Evolutionary conservation across 2,329 filamentous ascomycete species (phyloP).

Genomic region (Ascomycota sp.): DNA sequence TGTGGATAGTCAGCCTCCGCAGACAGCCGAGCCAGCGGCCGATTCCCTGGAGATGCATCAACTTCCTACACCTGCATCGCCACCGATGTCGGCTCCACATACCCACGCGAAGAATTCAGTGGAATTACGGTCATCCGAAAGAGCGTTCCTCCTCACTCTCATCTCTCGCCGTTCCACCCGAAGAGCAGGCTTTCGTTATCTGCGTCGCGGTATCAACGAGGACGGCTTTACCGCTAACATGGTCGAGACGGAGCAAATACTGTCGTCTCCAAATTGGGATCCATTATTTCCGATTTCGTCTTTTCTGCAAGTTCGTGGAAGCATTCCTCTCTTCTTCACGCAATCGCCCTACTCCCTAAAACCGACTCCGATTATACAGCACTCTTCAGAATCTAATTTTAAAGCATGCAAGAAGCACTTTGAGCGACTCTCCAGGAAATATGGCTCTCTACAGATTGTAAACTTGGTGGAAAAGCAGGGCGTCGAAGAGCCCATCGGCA

Average conservation of each 20-base stretch:
- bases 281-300: slow-evolving; percentile 44
- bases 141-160: slow-evolving; percentile 56
- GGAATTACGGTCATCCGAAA: slow-evolving; percentile 25
- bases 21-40: slow-evolving; percentile 22
- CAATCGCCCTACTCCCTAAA: slow-evolving; percentile 88
- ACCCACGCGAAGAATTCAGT: slow-evolving; percentile 11
- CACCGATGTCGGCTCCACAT: slow-evolving; percentile 6
- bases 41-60: slow-evolving; percentile 24
- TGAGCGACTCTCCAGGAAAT: slow-evolving; percentile 39
- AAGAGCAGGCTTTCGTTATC: slow-evolving; percentile 69
- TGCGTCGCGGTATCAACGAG: slow-evolving; percentile 76
- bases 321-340: slow-evolving; percentile 85
- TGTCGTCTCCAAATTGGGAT: slow-evolving; percentile 49
- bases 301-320: slow-evolving; percentile 71
- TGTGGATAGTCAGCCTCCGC: slow-evolving; percentile 38
- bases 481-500: slow-evolving; percentile 57
- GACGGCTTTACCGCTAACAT: slow-evolving; percentile 71
- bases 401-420: slow-evolving; percentile 65
- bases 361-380: slow-evolving; percentile 59
- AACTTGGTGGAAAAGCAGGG: slow-evolving; percentile 79
- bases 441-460: slow-evolving; percentile 56
- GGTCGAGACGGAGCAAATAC: slow-evolving; percentile 86
- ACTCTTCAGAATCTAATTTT: slow-evolving; percentile 59
- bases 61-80: slow-evolving; percentile 12
- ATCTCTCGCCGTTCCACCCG: slow-evolving; percentile 77